Evolutionary conservation across 2,329 filamentous ascomycete species (phyloP), one percentile per base, ranked within the genome.

Genomic region (Nannizzia gypsea): DNA sequence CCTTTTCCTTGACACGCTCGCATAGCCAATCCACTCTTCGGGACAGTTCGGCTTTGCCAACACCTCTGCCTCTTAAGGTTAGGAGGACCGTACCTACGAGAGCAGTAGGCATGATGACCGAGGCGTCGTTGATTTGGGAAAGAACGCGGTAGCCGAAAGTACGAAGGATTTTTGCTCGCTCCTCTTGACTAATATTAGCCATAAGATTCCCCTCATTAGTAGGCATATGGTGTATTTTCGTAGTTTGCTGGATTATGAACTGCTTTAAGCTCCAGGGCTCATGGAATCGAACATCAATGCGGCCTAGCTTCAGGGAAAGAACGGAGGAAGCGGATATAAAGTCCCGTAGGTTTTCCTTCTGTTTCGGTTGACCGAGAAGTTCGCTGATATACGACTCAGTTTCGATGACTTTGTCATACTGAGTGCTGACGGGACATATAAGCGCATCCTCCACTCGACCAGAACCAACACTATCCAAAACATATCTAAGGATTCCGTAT

Each of bases 331-430:
- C 84, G 1, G 87, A 87, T n/a, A 99, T 75, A 66, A 99, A 95
- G 67, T 95, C 89, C 36, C 85, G 83, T 40, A 99, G 76, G 63
- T 96, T 96, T 70, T 99, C 93, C 70, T 96, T 95, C 68, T 89
- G 89, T 74, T 99, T 99, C 0, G 93, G 93, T 63, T 95, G 86
- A 2, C 93, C 93, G 0, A 99, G 81, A 1, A 99, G 81, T 72
- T 99, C 93, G 36, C 86, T 93, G 50, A 97, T 92, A 69, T 99
- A 99, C 3, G 90, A 93, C 73, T 96, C 90, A 0, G 95, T 96
- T 73, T 99, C 93, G 62, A 99, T 95, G 60, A 99, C 93, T 70
- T 97, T 99, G 78, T 99, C 93, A 70, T 99, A 99, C 71, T 99
- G 93, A 0, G 91, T 96, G 72, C 89, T 95, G 52, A 99, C 93